Percentiles rank a stretch among this genome's conserved stretches.
Evolutionary conservation across 371 early-diverging fungal genomes (phyloP).

Genomic region (Apophysomyces sp.): DNA sequence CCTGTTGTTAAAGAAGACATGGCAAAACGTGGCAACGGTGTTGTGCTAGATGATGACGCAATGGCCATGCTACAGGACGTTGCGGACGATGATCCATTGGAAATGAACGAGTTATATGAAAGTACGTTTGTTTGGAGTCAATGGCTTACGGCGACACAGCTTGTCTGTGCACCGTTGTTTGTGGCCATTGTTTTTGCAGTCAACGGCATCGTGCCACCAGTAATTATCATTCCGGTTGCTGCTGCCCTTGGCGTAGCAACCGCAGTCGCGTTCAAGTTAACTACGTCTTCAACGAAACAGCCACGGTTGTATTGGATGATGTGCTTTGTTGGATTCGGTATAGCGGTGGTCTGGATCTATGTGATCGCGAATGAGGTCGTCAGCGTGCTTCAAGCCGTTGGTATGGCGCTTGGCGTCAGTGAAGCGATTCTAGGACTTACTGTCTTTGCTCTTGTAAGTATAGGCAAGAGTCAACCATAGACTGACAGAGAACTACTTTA

Average conservation of each 20-base stretch:
- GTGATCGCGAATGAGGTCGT: conserved; percentile 85
- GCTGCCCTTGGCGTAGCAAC: conserved; percentile 16
- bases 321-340: conserved; percentile 68
- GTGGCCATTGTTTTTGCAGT: conserved; percentile 31
- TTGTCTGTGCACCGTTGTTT: conserved; percentile 39
- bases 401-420: conserved; percentile 71
- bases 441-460: conserved; percentile 73
- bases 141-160: conserved; percentile 50
- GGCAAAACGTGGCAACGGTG: conserved; percentile 5
- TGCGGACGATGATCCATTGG: conserved; percentile 10
- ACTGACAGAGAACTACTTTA: conserved; percentile 14
- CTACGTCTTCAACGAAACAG: conserved; percentile 24
- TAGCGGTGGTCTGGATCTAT: conserved; percentile 79
- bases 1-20: conserved; percentile 57
- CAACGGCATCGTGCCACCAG: conserved; percentile 14
- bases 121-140: conserved; percentile 28
- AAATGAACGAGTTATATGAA: conserved; percentile 9
- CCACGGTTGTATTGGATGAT: conserved; percentile 50
- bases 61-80: conserved; percentile 27
- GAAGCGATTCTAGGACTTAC: conserved; percentile 84
- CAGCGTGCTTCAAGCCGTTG: conserved; percentile 74
- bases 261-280: conserved; percentile 22
- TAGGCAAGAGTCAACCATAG: not conserved
- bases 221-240: conserved; percentile 26
- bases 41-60: conserved; percentile 28